Evolutionary conservation across 2,329 filamentous ascomycete species (phyloP).

Genomic region (Esteya vermicola): DNA sequence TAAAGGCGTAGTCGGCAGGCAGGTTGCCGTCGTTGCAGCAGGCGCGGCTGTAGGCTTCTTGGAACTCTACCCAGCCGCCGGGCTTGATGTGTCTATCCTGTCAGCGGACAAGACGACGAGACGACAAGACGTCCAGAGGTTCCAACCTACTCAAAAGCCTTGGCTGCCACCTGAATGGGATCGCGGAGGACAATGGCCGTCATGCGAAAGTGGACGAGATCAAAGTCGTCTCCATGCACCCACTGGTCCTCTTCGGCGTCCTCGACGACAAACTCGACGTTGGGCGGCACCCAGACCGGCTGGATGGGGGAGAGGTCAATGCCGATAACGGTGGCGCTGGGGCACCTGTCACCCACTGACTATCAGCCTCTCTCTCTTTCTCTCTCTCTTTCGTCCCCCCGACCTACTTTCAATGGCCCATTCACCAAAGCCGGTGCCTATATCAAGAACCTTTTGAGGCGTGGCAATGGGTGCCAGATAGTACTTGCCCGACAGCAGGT

Average conservation of each 20-base stretch:
- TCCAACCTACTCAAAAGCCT: slow-evolving; percentile 26
- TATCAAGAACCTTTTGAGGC: slow-evolving; percentile 35
- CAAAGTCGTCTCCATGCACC: slow-evolving; percentile 40
- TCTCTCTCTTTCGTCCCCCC: not conserved
- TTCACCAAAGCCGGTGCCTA: slow-evolving; percentile 35
- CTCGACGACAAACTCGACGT: slow-evolving; percentile 34
- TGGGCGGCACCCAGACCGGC: slow-evolving; percentile 35
- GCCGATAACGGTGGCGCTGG: slow-evolving; percentile 30
- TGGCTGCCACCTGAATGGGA: slow-evolving; percentile 29
- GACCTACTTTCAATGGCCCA: slow-evolving; percentile 40
- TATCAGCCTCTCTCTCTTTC: not conserved
- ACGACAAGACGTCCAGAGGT: too few species aligned
- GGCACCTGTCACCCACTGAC: slow-evolving; percentile 29
- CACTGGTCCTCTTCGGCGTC: slow-evolving; percentile 40
- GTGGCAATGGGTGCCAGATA: slow-evolving; percentile 27
- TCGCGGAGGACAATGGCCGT: slow-evolving; percentile 38
- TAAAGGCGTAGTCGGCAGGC: slow-evolving; percentile 23
- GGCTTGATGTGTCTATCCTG: slow-evolving; percentile 22
- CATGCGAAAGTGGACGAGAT: slow-evolving; percentile 45
- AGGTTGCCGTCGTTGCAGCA: slow-evolving; percentile 29
- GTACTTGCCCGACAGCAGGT: slow-evolving; percentile 27
- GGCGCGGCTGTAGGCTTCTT: slow-evolving; percentile 26
- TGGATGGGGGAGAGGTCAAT: slow-evolving; percentile 29
- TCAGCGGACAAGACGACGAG: too few species aligned
- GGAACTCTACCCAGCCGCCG: slow-evolving; percentile 36